Evolutionary conservation across 192 early-diverging fungal genomes (phyloP).

Genomic region (Coemansia sp.): DNA sequence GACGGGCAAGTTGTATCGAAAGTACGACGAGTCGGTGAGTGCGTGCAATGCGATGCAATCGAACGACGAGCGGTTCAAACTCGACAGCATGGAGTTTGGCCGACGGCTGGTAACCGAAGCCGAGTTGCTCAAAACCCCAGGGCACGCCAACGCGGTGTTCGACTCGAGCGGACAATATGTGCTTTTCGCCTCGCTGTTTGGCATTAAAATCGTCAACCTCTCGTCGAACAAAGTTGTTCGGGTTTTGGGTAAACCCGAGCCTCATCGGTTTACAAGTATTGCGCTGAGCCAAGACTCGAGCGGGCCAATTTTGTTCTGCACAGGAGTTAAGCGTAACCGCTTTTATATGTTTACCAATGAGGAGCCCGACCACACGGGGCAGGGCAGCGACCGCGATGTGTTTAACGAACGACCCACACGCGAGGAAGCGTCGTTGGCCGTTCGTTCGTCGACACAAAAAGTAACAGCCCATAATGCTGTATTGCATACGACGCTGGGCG

Average conservation of each 20-base stretch:
- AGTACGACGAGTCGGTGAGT: conserved; percentile 87
- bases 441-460: conserved; percentile 58
- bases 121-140: conserved; percentile 76
- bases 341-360: conserved; percentile 92
- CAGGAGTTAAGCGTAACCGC: conserved; percentile 86
- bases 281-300: conserved; percentile 86
- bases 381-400: conserved; percentile 79
- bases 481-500: conserved; percentile 87
- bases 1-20: conserved; percentile 83
- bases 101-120: conserved; percentile 84
- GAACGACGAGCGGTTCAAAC: conserved; percentile 59
- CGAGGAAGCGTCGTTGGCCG: conserved; percentile 91
- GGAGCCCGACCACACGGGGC: conserved; percentile 66
- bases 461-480: conserved; percentile 70
- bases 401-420: conserved; percentile 97
- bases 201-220: conserved; percentile 93
- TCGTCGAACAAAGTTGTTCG: conserved; percentile 79
- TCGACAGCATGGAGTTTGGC: conserved; percentile 99
- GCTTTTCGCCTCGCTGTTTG: conserved; percentile 89
- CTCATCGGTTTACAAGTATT: conserved; percentile 86
- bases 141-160: conserved; percentile 79
- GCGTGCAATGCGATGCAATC: conserved; percentile 58
- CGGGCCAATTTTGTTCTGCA: conserved; percentile 89
- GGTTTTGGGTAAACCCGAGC: conserved; percentile 89
- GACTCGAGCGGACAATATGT: conserved; percentile 88